A percentile compares a stretch with the other conserved stretches of the same genome.
Evolutionary conservation across 495 filamentous ascomycete genomes (phyloP).

Genomic region (Xylaria palmicola): DNA sequence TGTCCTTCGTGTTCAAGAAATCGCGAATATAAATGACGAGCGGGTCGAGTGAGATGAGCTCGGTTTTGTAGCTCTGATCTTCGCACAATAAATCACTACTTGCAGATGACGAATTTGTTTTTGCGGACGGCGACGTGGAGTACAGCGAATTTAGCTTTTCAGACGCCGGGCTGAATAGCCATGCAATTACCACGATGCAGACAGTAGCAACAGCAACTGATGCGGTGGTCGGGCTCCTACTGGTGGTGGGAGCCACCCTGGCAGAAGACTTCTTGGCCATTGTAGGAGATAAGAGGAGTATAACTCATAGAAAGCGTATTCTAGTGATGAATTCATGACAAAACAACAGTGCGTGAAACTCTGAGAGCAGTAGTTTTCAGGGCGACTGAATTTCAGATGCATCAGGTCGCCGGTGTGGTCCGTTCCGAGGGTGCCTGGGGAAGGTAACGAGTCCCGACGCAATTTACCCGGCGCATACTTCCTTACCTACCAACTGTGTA

Average conservation of each 20-base stretch:
- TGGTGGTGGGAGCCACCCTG: background rate
- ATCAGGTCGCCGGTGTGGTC: background rate
- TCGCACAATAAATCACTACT: background rate
- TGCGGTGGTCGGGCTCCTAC: background rate
- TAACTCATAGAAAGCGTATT: background rate
- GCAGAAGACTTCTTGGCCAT: slow-evolving; percentile 4
- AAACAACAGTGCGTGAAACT: background rate
- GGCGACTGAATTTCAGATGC: background rate
- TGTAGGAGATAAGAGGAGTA: background rate
- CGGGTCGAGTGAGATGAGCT: slow-evolving; percentile 46
- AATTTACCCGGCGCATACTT: slow-evolving; percentile 6
- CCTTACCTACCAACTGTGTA: background rate
- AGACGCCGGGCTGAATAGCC: background rate
- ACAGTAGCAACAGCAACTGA: background rate
- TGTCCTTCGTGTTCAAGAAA: slow-evolving; percentile 38
- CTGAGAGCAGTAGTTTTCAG: too few species aligned
- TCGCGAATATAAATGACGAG: slow-evolving; percentile 47
- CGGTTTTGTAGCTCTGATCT: slow-evolving; percentile 33
- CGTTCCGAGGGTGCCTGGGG: background rate
- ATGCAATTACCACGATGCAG: background rate
- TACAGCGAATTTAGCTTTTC: background rate
- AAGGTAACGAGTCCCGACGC: background rate
- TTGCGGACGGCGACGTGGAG: background rate
- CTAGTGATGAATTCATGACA: background rate
- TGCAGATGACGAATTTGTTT: slow-evolving; percentile 1